Base-by-base conservation (phyloP, 2,329 filamentous ascomycete species). In the Colletotrichum eleusines region DNA sequence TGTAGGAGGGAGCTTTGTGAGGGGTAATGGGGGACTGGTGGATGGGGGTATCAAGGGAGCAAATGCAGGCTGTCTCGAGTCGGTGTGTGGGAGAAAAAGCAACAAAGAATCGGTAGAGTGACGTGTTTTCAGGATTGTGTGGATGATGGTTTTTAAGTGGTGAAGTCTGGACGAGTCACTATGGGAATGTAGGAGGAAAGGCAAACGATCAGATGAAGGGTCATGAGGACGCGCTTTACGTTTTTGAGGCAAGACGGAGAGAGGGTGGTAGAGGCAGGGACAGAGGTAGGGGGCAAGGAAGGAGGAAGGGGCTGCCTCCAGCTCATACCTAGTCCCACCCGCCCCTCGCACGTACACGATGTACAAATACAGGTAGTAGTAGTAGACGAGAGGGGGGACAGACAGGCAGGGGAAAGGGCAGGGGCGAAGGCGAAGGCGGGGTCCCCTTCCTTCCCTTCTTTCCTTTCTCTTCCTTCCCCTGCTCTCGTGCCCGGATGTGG, bases 161-260 rank as follows among this genome's bases (percentile, higher is more conserved):
- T 64, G 50, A 26, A 55, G 53, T 28, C 14, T 23, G 31, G 18
- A 48, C 38, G 50, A 58, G 57, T 63, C 46, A 26, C 44, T 16
- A 71, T 68, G 65, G 59, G 38, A 63, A 67, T 54, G 63, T 60
- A 40, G 40, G 53, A 60, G 46, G 26, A 14, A 16, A 54, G 38
- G 20, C 16, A 46, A 55, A 64, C 57, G 58, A 71, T 71, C 69
- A 69, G 69, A 71, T 20, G 64, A 71, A 48, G 53, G 48, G 69
- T 71, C 69, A 71, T 59, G 55, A 69, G 69, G 65, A 69, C 58
- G 53, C 65, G 38, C 51, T 71, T 71, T 63, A 53, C 64, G 53
- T 57, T 42, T 71, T 60, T 59, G 63, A 55, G 58, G 38, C 69
- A 69, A 69, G 40, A 44, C 38, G 60, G 35, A 46, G 5, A 33